Percentiles rank a stretch among this genome's conserved stretches.
phyloP scores from a whole-genome alignment of 495 filamentous ascomycete species.

The Penicillium crystallinum region DNA sequence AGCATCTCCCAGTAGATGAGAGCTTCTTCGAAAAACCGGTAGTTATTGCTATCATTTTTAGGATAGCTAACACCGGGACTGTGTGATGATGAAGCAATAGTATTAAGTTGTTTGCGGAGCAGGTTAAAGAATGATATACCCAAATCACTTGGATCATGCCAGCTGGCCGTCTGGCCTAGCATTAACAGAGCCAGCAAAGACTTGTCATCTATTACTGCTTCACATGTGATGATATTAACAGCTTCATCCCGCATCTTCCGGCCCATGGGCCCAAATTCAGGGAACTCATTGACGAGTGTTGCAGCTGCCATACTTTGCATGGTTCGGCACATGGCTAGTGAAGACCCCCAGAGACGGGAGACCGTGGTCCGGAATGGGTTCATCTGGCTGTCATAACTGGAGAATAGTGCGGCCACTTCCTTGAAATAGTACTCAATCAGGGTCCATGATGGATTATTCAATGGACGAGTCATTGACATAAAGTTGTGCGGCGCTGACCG shows the following conservation, averaged over 20 bases:
- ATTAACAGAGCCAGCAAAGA: constrained; percentile 50
- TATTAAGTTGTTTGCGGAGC: constrained; percentile 41
- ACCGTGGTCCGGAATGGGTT: constrained; percentile 55
- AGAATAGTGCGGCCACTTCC: constrained; percentile 53
- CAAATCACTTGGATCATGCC: constrained; percentile 52
- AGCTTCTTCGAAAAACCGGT: constrained; percentile 54
- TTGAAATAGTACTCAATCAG: constrained; percentile 58
- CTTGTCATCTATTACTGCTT: constrained; percentile 42
- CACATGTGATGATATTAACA: constrained; percentile 43
- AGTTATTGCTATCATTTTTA: constrained; percentile 40
- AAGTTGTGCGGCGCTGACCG: constrained; percentile 22
- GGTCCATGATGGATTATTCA: constrained; percentile 48
- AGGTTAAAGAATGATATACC: constrained; percentile 47
- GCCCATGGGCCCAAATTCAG: constrained; percentile 47
- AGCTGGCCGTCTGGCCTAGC: constrained; percentile 52
- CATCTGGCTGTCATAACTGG: constrained; percentile 53
- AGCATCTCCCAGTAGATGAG: constrained; percentile 60
- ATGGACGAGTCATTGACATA: constrained; percentile 31
- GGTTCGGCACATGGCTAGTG: constrained; percentile 52
- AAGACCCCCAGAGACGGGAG: constrained; percentile 51
- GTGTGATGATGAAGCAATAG: constrained; percentile 17
- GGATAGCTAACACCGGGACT: constrained; percentile 8
- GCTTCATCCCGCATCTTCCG: constrained; percentile 49
- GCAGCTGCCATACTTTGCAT: constrained; percentile 60
- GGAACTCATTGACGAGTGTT: constrained; percentile 52